These are phyloP conservation scores for Erodium moschatum DNA, from an alignment of 441 rosid species.

Conservation along the genomic window DNA sequence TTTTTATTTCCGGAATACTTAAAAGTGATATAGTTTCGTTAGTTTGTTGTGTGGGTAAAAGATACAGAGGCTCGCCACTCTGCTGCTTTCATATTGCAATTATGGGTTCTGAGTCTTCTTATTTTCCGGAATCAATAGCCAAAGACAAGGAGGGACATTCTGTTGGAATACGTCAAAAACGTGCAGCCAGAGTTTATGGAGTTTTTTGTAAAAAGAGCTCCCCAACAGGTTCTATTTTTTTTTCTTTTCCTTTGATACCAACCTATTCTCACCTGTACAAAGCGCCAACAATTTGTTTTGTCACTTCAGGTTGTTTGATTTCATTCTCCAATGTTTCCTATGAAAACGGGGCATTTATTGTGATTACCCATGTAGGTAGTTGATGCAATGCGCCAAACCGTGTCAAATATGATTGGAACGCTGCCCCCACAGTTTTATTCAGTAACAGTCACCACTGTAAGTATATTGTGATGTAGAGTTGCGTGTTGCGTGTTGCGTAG, in stretches of 20 bases:
- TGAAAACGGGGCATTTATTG: not conserved
- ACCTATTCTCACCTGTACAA: not conserved
- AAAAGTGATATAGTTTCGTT: not conserved
- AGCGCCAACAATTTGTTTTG: not conserved
- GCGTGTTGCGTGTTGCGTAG: not conserved
- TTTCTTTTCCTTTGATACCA: not conserved
- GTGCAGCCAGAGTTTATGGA: slow-evolving; percentile 35
- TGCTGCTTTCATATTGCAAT: slow-evolving; percentile 5
- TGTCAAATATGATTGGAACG: slow-evolving; percentile 87
- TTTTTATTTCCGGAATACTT: not conserved
- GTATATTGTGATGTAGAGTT: slow-evolving; percentile 20
- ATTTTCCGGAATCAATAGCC: slow-evolving; percentile 31
- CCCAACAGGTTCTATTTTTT: slow-evolving; percentile 49
- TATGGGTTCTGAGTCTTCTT: slow-evolving; percentile 13
- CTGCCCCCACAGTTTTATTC: slow-evolving; percentile 78
- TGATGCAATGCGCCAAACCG: slow-evolving; percentile 90
- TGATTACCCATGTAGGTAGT: slow-evolving; percentile 45
- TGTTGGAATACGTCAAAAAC: slow-evolving; percentile 82
- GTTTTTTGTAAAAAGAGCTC: slow-evolving; percentile 55
- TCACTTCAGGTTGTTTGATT: not conserved
- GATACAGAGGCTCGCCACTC: too few species aligned
- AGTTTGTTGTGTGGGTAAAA: not conserved
- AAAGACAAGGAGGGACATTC: slow-evolving; percentile 63
- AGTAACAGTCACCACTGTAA: slow-evolving; percentile 70
- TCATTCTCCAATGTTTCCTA: not conserved